Conservation (phyloP, 1,139 yeast genomes). For the Neolecta irregularis region DNA sequence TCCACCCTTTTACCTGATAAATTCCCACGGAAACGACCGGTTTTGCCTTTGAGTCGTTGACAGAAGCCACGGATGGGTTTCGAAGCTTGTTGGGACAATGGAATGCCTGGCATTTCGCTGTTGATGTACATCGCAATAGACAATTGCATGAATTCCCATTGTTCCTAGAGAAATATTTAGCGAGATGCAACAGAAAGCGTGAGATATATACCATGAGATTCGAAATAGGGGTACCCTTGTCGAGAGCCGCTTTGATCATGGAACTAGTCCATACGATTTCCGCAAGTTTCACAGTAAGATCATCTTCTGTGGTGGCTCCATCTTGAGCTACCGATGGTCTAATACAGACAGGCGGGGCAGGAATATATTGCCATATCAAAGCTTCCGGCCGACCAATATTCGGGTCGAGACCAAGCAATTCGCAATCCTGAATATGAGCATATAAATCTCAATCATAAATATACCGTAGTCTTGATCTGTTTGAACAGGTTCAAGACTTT, state of each 20-base stretch:
- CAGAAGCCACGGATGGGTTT: conserved; percentile 92
- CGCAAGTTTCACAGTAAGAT: conserved; percentile 83
- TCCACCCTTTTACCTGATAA: conserved; percentile 97
- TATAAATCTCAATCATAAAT: background rate
- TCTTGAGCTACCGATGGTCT: conserved; percentile 97
- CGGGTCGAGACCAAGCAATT: conserved; percentile 78
- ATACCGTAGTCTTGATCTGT: conserved; percentile 49
- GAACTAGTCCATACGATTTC: conserved; percentile 95
- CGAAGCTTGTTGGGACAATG: conserved; percentile 32
- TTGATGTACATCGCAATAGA: conserved; percentile 96
- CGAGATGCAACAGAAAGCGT: background rate
- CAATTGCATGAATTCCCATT: conserved; percentile 92
- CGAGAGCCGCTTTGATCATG: conserved; percentile 82
- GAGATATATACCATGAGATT: conserved; percentile 46
- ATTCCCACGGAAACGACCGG: conserved; percentile 97
- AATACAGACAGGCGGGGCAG: conserved; percentile 98
- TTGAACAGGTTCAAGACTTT: conserved; percentile 77
- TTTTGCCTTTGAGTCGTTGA: conserved; percentile 94
- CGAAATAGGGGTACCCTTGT: conserved; percentile 82
- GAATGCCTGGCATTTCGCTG: conserved; percentile 52
- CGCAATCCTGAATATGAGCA: conserved; percentile 45
- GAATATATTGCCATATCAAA: conserved; percentile 91
- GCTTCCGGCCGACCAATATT: conserved; percentile 90
- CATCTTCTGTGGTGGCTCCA: conserved; percentile 89
- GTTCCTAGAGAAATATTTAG: conserved; percentile 33